Conservation (phyloP, 1,284 basidiomycete species). For the Earliella scabrosa region DNA sequence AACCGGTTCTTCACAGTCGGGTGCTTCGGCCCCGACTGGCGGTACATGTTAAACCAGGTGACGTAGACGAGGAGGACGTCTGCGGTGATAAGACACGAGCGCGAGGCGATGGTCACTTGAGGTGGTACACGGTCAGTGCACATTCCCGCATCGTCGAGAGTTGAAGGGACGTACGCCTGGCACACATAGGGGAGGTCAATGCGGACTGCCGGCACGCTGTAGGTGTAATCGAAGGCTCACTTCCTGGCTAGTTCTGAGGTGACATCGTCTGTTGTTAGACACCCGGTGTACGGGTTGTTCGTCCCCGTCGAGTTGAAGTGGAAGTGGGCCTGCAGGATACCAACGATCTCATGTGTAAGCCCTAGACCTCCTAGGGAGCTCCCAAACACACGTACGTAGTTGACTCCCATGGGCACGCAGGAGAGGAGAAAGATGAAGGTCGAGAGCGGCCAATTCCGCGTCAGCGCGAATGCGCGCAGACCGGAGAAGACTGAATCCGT, state of each 20-base stretch:
- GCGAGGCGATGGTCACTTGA: constrained; percentile 5
- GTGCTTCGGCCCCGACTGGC: background rate
- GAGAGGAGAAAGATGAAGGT: background rate
- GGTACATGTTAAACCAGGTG: constrained; percentile 8
- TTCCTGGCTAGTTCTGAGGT: background rate
- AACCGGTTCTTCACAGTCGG: constrained; percentile 4
- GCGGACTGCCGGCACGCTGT: no score
- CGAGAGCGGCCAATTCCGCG: background rate
- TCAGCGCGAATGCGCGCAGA: background rate
- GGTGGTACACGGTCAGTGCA: background rate
- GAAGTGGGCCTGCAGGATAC: background rate
- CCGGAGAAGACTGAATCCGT: background rate
- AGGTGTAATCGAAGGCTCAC: no score
- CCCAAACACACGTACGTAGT: background rate
- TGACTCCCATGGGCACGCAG: background rate
- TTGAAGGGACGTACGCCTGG: no score
- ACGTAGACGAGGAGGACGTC: constrained; percentile 5
- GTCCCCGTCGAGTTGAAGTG: background rate
- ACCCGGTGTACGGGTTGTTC: background rate
- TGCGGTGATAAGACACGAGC: constrained; percentile 5
- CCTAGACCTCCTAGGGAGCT: background rate
- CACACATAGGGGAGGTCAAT: no score
- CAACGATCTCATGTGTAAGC: background rate
- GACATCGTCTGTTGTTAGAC: background rate
- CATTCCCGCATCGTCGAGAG: no score